phyloP scores from a whole-genome alignment of 352 stramenopile genomes.

The Porosira glacialis region DNA sequence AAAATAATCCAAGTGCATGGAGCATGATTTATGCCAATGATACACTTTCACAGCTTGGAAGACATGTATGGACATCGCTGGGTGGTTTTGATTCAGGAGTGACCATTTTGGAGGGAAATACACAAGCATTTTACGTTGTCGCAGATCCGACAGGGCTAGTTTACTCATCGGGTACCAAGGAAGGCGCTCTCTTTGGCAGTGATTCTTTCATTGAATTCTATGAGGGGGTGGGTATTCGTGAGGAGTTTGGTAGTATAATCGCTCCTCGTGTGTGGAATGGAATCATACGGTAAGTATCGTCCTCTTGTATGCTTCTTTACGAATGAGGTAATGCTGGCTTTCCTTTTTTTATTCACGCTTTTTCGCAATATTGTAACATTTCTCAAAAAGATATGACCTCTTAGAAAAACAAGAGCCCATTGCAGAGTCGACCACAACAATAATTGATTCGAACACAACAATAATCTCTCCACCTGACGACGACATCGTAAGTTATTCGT shows the following conservation, averaged over 20 bases:
- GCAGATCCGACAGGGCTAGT: conserved; percentile 11
- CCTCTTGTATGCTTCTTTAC: too few relatives aligned
- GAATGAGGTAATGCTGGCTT: too few relatives aligned
- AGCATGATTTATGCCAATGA: conserved; percentile 13
- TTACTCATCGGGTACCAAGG: conserved; percentile 13
- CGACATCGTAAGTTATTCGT: too few relatives aligned
- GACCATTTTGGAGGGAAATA: conserved; percentile 4
- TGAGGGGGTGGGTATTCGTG: conserved; percentile 18
- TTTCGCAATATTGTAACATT: too few relatives aligned
- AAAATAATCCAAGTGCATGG: conserved; percentile 18
- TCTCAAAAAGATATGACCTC: too few relatives aligned
- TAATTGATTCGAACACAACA: too few relatives aligned
- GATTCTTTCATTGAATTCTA: conserved; percentile 19
- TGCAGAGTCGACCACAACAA: too few relatives aligned
- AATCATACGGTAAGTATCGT: too few relatives aligned
- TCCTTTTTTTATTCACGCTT: too few relatives aligned
- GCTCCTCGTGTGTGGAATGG: too few relatives aligned
- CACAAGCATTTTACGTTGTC: conserved; percentile 33
- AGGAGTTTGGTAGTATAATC: conserved; percentile 10
- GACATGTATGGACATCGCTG: conserved; percentile 15
- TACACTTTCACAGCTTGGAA: neutral
- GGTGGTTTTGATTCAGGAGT: conserved; percentile 22
- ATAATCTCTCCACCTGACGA: too few relatives aligned
- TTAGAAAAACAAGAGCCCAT: too few relatives aligned
- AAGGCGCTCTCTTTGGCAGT: neutral